Base-by-base conservation (phyloP, 768 basidiomycete species). In the Mycena latifolia region DNA sequence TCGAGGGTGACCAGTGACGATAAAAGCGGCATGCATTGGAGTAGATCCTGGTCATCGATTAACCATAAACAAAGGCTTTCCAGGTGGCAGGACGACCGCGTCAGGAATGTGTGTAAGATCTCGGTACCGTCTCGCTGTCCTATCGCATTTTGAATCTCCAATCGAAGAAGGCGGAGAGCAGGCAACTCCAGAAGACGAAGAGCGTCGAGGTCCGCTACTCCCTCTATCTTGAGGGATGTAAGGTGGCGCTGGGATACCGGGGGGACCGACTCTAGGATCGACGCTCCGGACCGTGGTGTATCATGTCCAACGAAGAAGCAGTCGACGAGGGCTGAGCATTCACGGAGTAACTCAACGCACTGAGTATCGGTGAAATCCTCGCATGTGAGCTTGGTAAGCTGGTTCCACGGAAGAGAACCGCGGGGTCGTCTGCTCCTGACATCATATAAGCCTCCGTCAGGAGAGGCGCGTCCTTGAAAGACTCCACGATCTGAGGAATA, bases 331-430 rank as follows among this genome's bases (percentile, higher is more conserved):
- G 25, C 25, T 12, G 48, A 18, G n/a, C 58, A 60, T 14, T 51
- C 18, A 22, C 37, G 48, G 18, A 60, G 48, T 41, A 60, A 28
- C 24, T 51, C 48, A 3, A 51, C 1, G n/a, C 48, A 51, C 25
- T 31, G 27, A n/a, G 20, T 4, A 47, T 39, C 41, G 10, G 25
- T 3, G 33, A 61, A 46, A 27, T 17, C n/a, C 20, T 45, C 5
- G 43, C 51, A 53, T 22, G 31, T 61, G 31, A 61, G 51, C 6
- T 27, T 53, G 28, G 41, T 61, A 2, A 61, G 31, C 29, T 61
- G 60, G 45, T 61, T 41, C 52, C 60, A 52, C 1, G 60, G 41
- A 24, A 61, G 60, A 43, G 17, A 15, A 61, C 27, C 22, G 27
- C 5, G 28, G 22, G 18, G n/a, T 27, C 7, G 41, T 45, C 43